phyloP scores from a whole-genome alignment of 176 grass and related monocot species.

The Tillandsia fasciculata region DNA sequence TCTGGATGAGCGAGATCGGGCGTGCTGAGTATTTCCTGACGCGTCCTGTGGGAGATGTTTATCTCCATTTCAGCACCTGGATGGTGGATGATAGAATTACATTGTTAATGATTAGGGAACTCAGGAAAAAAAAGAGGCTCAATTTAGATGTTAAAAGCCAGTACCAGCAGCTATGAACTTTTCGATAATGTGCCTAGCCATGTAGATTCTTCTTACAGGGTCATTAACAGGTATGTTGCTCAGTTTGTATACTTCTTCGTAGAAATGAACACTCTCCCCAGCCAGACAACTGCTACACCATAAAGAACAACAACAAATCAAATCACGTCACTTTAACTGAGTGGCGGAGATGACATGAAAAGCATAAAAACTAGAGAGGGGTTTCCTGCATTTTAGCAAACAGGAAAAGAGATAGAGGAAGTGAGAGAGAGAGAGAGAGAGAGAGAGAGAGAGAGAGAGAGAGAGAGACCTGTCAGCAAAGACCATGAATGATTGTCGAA shows the following conservation, averaged over 20 bases:
- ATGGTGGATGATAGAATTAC: neutral
- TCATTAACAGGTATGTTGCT: constrained; percentile 6
- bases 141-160: neutral
- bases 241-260: constrained; percentile 3
- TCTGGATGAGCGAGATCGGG: neutral
- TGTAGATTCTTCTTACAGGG: constrained; percentile 11
- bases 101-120: neutral
- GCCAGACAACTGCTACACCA: constrained; percentile 2
- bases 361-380: neutral
- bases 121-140: neutral
- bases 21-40: neutral
- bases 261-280: constrained; percentile 5
- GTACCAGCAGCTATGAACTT: neutral
- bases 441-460: too few species aligned
- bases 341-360: neutral
- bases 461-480: neutral
- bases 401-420: neutral
- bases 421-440: too few species aligned
- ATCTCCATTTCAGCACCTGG: constrained; percentile 1
- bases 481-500: constrained; percentile 4
- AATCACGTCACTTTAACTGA: neutral
- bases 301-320: neutral
- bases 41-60: constrained; percentile 1
- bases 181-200: constrained; percentile 5
- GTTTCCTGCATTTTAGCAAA: neutral